Base-by-base conservation (phyloP, 352 stramenopile genomes). In the Globisporangium camurandrum region DNA sequence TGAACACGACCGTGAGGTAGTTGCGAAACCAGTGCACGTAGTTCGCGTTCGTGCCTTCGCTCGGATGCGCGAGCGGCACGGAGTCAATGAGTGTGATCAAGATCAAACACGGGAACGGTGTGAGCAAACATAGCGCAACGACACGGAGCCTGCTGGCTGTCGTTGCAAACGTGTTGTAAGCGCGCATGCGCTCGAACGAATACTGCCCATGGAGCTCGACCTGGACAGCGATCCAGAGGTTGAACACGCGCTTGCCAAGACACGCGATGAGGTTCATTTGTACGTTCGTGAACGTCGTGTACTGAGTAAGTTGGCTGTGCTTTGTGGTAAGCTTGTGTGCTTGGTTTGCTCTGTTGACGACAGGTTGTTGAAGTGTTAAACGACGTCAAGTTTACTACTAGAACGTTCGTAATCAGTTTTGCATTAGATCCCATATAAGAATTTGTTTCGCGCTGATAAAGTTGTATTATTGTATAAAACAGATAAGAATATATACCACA, bases 141-240 rank as follows among this genome's bases (percentile, higher is more conserved):
- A 61, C 27, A 0, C 56, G 55, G 10, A 6, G 1, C 3, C 17
- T 3, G 12, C 36, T 46, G 2, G 54, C 49, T 1, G 23, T 16
- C 1, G 23, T 17, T 27, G 38, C 22, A 52, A 66, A 73, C 6
- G 23, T 16, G 0, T 49, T 34, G 27, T 67, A 28, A 1, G 43
- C 17, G 14, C 6, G 5, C 44, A 69, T 49, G 28, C 62, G 56
- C 44, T 65, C 42, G 22, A 59, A 3, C 3, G 65, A 74, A 57
- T 67, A 78, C 14, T 72, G 56, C 8, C 65, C 68, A 7, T 73
- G 55, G 7, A 71, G 48, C 46, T 78, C 68, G 3, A 71, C 62
- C 24, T 75, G 62, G 2, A 57, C 41, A 2, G 42, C 27, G 12
- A 46, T 22, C 62, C 62, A 70, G 1, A 12, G 1, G 36, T 52